Conservation (phyloP, 2,329 filamentous ascomycete genomes). For the Monilinia fructigena region DNA sequence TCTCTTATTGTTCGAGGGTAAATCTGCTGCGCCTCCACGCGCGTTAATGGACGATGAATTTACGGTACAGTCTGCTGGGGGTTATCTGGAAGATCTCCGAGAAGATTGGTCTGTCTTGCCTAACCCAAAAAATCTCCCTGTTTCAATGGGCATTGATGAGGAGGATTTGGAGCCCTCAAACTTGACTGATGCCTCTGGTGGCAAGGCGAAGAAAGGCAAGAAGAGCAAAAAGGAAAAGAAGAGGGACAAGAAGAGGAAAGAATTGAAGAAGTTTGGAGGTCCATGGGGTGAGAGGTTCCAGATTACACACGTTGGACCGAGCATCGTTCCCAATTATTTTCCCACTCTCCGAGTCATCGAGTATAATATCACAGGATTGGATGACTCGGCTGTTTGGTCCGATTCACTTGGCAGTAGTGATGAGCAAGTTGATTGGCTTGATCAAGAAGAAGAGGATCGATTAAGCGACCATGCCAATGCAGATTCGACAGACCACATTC, state of each 20-base stretch:
- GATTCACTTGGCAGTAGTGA: conserved; percentile 20
- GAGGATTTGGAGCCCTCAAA: not conserved
- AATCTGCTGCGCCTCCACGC: conserved; percentile 37
- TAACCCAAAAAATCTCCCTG: conserved; percentile 36
- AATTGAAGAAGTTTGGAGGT: conserved; percentile 69
- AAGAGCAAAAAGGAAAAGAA: conserved; percentile 54
- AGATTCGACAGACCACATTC: conserved; percentile 8
- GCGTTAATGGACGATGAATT: conserved; percentile 54
- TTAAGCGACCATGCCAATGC: not conserved
- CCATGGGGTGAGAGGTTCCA: conserved; percentile 83
- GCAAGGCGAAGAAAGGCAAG: conserved; percentile 46
- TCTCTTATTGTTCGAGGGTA: conserved; percentile 48
- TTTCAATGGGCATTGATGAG: not conserved
- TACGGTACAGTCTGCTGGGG: conserved; percentile 62
- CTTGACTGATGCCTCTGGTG: conserved; percentile 23
- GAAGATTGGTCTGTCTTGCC: conserved; percentile 76
- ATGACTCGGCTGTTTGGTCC: conserved; percentile 32
- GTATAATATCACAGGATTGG: conserved; percentile 72
- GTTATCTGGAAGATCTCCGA: conserved; percentile 78
- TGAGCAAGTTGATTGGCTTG: conserved; percentile 29
- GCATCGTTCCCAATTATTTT: conserved; percentile 89
- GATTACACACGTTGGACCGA: conserved; percentile 76
- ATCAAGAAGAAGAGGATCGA: conserved; percentile 25
- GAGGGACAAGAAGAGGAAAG: conserved; percentile 50
- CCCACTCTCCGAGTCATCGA: conserved; percentile 87